Base-by-base conservation (phyloP, 2,329 filamentous ascomycete species). In the Colletotrichum destructivum region DNA sequence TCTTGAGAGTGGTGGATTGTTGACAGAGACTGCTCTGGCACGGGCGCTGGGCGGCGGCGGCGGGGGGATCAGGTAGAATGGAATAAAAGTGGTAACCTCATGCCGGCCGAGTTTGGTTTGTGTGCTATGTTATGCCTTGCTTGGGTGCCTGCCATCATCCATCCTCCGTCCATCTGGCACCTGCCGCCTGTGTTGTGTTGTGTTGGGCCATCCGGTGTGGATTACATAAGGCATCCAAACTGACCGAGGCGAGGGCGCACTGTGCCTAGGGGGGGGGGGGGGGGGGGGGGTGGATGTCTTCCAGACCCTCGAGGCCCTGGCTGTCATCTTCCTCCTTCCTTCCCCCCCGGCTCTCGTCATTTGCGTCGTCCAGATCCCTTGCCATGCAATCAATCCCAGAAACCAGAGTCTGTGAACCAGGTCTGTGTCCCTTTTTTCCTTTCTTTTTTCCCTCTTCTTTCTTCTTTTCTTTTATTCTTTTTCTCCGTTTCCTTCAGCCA, bases 281-380 rank as follows among this genome's bases (percentile, higher is more conserved):
- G n/a, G n/a, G n/a, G n/a, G n/a, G n/a, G n/a, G n/a, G n/a, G n/a
- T n/a, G 16, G 26, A 6, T 35, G 57, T 46, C 31, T 38, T 71
- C 63, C 57, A 60, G 64, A 47, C 69, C 59, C 59, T 13, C 59
- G n/a, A 51, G 7, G 21, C 52, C 31, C 54, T 23, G 54, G 18
- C 54, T 11, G 16, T 62, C 23, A 31, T 26, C 51, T 26, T 46
- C 18, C 38, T 59, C 38, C 47, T 40, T 55, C 42, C 54, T 55
- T 8, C 16, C 44, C 56, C 68, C 64, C 68, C 64, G 46, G 64
- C 65, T 63, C 64, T 54, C 51, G 59, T 69, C 69, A 69, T 69
- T 71, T 69, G 51, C 68, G 68, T 57, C 51, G 68, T 51, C 61
- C 44, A 49, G 54, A n/a, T 4, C 38, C 55, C 66, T 54, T 51